Conservation (phyloP, 2,329 filamentous ascomycete species). For the Talaromyces sp. region DNA sequence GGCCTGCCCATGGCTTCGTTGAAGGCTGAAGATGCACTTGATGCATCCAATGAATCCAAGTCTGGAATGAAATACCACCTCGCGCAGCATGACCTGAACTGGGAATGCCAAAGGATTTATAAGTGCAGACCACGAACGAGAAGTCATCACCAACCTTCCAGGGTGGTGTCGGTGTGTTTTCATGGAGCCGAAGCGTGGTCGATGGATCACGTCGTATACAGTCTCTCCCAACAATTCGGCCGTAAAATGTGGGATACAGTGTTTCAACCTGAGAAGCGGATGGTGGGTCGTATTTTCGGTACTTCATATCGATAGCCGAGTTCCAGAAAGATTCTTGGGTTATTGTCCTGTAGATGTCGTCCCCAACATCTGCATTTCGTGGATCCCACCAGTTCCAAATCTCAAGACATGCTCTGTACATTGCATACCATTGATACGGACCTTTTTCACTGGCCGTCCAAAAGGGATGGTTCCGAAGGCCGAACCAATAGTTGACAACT, state of each 20-base stretch:
- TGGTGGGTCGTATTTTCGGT: background rate
- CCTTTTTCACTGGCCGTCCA: background rate
- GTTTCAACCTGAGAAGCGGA: background rate
- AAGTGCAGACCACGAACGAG: background rate
- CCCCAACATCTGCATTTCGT: too few relatives aligned
- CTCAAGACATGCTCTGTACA: slow-evolving; percentile 2
- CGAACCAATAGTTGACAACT: slow-evolving; percentile 3
- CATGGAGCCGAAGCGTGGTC: background rate
- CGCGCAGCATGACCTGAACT: background rate
- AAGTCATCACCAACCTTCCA: background rate
- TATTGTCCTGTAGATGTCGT: background rate
- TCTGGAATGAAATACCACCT: slow-evolving; percentile 1
- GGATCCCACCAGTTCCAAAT: background rate
- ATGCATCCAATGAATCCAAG: slow-evolving; percentile 11
- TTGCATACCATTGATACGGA: slow-evolving; percentile 2
- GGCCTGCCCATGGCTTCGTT: background rate
- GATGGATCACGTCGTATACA: background rate
- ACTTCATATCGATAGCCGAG: background rate
- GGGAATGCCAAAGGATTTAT: background rate
- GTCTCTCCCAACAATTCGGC: background rate
- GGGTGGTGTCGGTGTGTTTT: background rate
- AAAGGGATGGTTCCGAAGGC: slow-evolving; percentile 7
- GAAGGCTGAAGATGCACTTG: background rate
- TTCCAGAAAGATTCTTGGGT: background rate
- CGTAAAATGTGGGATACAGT: background rate